Evolutionary conservation across 2,329 filamentous ascomycete species (phyloP).

Genomic region (Colletotrichum lupini): DNA sequence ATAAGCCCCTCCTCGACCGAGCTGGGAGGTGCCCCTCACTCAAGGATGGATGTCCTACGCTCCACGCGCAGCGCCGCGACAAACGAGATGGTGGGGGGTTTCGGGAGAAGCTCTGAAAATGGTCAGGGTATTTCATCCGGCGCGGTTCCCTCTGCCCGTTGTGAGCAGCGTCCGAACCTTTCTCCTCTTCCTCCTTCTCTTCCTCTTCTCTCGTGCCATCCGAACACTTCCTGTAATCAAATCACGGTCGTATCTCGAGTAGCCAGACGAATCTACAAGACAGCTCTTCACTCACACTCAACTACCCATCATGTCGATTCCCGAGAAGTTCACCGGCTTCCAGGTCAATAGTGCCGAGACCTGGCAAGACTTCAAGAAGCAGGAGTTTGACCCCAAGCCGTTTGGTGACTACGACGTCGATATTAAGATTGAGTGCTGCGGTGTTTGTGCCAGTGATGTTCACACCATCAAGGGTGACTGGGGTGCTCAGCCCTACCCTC

Average conservation of each 20-base stretch:
- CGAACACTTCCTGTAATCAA: not conserved
- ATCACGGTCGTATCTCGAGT: not conserved
- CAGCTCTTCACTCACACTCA: constrained; percentile 4
- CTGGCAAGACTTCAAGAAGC: constrained; percentile 73
- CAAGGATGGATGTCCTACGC: constrained; percentile 19
- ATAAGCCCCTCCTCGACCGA: constrained; percentile 28
- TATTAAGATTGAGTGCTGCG: constrained; percentile 85
- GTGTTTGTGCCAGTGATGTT: constrained; percentile 78
- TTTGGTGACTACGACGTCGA: constrained; percentile 91
- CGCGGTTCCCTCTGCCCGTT: constrained; percentile 12
- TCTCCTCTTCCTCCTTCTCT: constrained; percentile 21
- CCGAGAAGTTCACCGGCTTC: constrained; percentile 71
- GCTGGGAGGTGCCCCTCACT: constrained; percentile 29
- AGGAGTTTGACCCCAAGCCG: constrained; percentile 84
- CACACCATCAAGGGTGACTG: constrained; percentile 78
- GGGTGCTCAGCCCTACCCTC: constrained; percentile 70
- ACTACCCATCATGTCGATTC: constrained; percentile 59
- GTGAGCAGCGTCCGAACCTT: not conserved
- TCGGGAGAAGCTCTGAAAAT: constrained; percentile 22
- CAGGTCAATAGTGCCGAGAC: constrained; percentile 65
- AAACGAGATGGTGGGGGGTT: constrained; percentile 25
- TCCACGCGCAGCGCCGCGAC: constrained; percentile 17
- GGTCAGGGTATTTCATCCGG: constrained; percentile 34
- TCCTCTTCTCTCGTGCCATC: constrained; percentile 4
- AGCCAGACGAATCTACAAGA: not conserved